Evolutionary conservation across 148 eudicot species (phyloP), one percentile per base, ranked within the genome.

Genomic region (Nepenthes gracilis): DNA sequence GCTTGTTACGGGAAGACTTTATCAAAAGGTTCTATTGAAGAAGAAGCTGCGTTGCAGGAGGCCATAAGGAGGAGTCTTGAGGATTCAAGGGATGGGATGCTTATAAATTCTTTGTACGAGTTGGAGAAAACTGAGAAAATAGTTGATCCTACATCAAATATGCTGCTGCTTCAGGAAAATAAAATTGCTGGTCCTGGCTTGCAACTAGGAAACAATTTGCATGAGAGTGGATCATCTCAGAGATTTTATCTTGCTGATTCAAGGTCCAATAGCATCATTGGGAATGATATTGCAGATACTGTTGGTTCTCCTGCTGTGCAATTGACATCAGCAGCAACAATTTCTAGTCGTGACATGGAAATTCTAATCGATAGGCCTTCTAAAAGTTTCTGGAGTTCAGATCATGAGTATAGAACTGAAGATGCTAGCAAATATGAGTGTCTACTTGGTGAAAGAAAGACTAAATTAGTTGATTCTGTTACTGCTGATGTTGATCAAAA

Each of bases 21-120:
- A 37, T 77, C 87, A 34, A 84, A 80, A 78, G 99, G 91, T 57
- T 83, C 70, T 60, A 54, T 72, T 66, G 81, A 84, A 74, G 98
- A 88, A 81, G 95, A 84, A 74, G 78, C 73, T 47, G 85, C 86
- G 67, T 71, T 84, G 36, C 89, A 81, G 70, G 96, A 93, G 74
- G 99, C 99, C 47, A 71, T 88, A 50, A 79, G 74, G 74, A 82
- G 81, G 74, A 93, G 96, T 78, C 81, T 88, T 43, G 75, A 64
- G 67, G 94, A 86, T 77, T 33, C 54, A 59, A 60, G 56, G 55
- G 77, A 50, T 62, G 60, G 61, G 37, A 65, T 59, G 35, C 61
- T 58, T 33, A 64, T 37, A 59, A 69, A 49, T 69, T 70, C 48
- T 43, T 75, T 73, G 45, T 36, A 32, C 64, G 72, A 72, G 62